Base-by-base conservation (phyloP, 139 green algal genomes). In the Limnomonas spitsbergensis region DNA sequence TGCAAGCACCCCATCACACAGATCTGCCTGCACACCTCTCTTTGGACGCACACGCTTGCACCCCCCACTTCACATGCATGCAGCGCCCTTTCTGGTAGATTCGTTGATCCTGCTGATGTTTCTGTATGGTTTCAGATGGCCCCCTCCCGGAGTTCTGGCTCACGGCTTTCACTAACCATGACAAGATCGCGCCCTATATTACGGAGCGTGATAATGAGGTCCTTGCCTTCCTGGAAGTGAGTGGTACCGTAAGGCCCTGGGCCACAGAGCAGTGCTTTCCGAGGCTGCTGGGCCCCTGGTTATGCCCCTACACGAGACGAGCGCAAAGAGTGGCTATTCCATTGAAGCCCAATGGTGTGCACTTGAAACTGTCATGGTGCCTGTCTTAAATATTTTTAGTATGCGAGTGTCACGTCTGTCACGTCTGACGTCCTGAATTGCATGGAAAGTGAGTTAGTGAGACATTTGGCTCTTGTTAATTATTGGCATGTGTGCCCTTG, bases 111-210 rank as follows among this genome's bases (percentile, higher is more conserved):
- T 32, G 38, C 47, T 40, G 47, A 42, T 78, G 3, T 53, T 32
- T 31, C 14, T 78, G 73, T 7, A 29, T 29, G 26, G 7, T n/a
- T 72, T 29, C 80, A 85, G 87, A 91, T 42, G 73, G 76, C 47
- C 74, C 71, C 37, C 80, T 91, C n/a, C 80, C 75, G 2, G 87
- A 89, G 31, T 91, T 91, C 69, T 91, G 87, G 87, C 79, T 89
- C 27, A 91, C 81, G 26, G 87, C 84, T 6, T 78, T 91, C 40
- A 72, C 72, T 69, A 89, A 91, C 82, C 82, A 89, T 75, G 82
- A 88, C 75, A 88, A 87, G 82, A 52, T 88, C 35, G 80, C 76
- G 2, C 66, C 80, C 47, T 88, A 83, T 77, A 85, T 91, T 29
- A 86, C 79, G 6, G 87, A 89, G 81, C 82, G 81, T 20, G 87